Conservation (phyloP, 257 asterid genomes). For the Echites panduratus region DNA sequence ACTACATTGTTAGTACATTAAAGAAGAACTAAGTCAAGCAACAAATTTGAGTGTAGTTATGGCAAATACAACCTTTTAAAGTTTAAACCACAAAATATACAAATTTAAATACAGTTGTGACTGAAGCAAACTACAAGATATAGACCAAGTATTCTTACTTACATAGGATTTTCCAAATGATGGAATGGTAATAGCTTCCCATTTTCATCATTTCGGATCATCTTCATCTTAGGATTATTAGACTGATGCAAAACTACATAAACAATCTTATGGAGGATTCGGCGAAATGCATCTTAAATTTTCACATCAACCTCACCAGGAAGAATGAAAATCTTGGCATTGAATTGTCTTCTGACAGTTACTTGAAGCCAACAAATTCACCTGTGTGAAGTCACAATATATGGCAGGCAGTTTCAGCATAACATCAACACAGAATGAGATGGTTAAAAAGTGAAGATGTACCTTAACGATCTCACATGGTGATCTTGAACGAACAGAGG, state of each 20-base stretch:
- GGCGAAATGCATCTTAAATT: background rate
- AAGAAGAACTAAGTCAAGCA: background rate
- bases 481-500: conserved; percentile 41
- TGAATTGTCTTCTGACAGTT: background rate
- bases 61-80: background rate
- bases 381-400: conserved; percentile 27
- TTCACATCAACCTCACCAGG: conserved; percentile 12
- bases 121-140: background rate
- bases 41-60: background rate
- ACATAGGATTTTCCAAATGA: no score
- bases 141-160: no score
- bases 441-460: background rate
- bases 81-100: background rate
- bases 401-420: background rate
- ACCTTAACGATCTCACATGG: conserved; percentile 62
- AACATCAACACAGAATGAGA: background rate
- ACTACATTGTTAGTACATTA: no score
- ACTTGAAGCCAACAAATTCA: conserved; percentile 58
- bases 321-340: conserved; percentile 5
- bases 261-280: background rate
- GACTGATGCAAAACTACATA: background rate
- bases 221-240: background rate
- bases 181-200: no score
- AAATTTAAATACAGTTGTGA: background rate
- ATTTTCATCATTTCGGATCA: no score